phyloP scores from a whole-genome alignment of 192 early-diverging fungal genomes.

The Gryganskiella cystojenkinii region DNA sequence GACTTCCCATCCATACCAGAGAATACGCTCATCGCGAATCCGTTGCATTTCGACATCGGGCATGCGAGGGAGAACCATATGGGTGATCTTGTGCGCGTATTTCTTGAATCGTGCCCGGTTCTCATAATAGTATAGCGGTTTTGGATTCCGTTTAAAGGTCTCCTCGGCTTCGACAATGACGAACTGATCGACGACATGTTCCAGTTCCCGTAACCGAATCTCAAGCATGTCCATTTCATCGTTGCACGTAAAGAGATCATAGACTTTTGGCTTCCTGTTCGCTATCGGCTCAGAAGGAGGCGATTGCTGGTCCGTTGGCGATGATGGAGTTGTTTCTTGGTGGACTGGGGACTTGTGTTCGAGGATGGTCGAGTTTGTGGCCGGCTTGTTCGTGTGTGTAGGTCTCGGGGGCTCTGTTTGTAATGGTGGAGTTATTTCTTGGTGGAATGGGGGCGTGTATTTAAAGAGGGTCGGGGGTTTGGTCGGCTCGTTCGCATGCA shows the following conservation, averaged over 20 bases:
- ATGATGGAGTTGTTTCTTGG: no score
- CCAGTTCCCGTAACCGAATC: constrained; percentile 50
- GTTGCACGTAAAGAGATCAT: constrained; percentile 8
- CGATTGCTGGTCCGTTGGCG: no score
- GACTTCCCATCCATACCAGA: not conserved
- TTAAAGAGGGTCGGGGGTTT: no score
- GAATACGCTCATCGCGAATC: not conserved
- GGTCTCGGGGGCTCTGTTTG: no score
- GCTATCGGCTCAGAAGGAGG: no score
- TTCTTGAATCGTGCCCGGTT: not conserved
- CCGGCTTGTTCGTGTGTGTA: no score
- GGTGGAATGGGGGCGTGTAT: no score
- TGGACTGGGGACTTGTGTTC: no score
- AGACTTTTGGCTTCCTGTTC: no score
- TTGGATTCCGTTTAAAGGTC: constrained; percentile 54
- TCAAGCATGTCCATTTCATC: constrained; percentile 69
- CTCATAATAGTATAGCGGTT: not conserved
- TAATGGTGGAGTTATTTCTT: no score
- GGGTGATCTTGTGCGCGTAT: not conserved
- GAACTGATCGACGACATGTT: constrained; percentile 62
- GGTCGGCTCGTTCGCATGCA: no score
- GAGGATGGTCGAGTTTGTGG: no score
- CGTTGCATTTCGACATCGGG: not conserved
- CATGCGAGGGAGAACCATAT: not conserved
- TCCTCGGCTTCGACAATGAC: constrained; percentile 61